Percentiles rank a stretch among this genome's conserved stretches.
These are phyloP conservation scores for Aureobasidium sp. DNA, from an alignment of 2,329 filamentous ascomycete genomes.

Conservation along the genomic window DNA sequence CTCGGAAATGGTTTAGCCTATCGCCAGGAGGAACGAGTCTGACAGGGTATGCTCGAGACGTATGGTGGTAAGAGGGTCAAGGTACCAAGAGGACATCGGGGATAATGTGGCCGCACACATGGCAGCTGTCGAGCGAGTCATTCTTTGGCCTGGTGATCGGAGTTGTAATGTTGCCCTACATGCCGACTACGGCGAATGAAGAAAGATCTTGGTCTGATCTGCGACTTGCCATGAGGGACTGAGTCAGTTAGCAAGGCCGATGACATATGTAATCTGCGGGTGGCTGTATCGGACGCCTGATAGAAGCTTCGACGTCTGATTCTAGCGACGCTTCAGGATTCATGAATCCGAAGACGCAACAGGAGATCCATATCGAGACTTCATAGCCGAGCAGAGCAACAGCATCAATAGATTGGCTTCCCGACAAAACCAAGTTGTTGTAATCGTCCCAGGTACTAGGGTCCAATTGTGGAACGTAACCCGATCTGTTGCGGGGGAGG, in stretches of 20 bases:
- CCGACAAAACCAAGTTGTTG: background rate
- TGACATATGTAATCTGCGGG: background rate
- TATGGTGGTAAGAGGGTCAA: background rate
- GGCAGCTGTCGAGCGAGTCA: slow-evolving; percentile 7
- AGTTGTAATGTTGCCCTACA: background rate
- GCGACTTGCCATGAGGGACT: too few relatives aligned
- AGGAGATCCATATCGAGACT: background rate
- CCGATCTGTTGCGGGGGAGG: slow-evolving; percentile 1
- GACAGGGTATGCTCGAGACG: slow-evolving; percentile 17
- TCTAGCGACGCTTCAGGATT: background rate
- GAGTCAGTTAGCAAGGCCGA: slow-evolving; percentile 1
- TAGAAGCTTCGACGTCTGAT: too few relatives aligned
- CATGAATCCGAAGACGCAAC: background rate
- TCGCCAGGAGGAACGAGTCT: slow-evolving; percentile 15
- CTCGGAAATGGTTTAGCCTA: background rate
- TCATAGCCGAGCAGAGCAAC: background rate
- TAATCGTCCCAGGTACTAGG: background rate
- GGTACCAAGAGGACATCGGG: background rate
- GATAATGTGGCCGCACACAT: slow-evolving; percentile 15
- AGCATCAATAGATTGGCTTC: background rate
- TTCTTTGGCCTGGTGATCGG: background rate
- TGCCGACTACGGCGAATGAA: background rate
- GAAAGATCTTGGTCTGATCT: background rate
- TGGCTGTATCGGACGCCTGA: background rate
- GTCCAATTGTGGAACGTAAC: background rate